These are phyloP conservation scores for Pseudogymnoascus sp. DNA, from an alignment of 2,329 filamentous ascomycete genomes.

Conservation along the genomic window DNA sequence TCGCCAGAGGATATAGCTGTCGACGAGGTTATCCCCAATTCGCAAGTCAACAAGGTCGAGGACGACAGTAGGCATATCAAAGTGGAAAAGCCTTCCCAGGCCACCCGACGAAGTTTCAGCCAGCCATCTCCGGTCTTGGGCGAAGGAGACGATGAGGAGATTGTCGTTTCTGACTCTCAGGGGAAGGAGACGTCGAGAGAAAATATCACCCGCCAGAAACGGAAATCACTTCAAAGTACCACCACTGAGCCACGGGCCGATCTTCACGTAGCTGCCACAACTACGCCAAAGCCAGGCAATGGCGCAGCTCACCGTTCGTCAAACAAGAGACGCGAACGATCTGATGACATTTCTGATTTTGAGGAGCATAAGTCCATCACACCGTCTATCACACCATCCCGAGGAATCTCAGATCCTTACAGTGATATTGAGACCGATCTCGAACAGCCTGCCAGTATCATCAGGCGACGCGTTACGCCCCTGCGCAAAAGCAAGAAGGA, in stretches of 20 bases:
- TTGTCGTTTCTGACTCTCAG: neutral
- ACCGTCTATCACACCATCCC: neutral
- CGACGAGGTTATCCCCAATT: neutral
- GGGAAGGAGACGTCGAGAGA: neutral
- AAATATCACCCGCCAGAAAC: neutral
- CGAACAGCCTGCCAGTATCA: neutral
- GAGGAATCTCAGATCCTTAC: slow-evolving; percentile 1
- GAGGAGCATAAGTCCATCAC: neutral
- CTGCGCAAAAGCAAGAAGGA: neutral
- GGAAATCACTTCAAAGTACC: neutral
- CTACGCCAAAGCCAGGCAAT: neutral
- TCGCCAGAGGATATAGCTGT: neutral
- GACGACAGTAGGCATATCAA: neutral
- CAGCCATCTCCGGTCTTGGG: neutral
- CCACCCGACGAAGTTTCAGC: neutral
- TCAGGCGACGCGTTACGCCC: neutral
- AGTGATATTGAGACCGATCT: neutral
- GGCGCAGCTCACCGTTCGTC: neutral
- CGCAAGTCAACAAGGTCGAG: neutral
- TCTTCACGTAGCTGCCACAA: neutral
- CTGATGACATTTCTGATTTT: neutral
- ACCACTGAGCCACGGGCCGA: neutral
- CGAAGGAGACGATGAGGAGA: neutral
- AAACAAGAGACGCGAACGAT: neutral
- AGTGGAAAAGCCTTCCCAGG: neutral